These are phyloP conservation scores for Tylopilus intermedius DNA, from an alignment of 768 basidiomycete species.

Conservation along the genomic window DNA sequence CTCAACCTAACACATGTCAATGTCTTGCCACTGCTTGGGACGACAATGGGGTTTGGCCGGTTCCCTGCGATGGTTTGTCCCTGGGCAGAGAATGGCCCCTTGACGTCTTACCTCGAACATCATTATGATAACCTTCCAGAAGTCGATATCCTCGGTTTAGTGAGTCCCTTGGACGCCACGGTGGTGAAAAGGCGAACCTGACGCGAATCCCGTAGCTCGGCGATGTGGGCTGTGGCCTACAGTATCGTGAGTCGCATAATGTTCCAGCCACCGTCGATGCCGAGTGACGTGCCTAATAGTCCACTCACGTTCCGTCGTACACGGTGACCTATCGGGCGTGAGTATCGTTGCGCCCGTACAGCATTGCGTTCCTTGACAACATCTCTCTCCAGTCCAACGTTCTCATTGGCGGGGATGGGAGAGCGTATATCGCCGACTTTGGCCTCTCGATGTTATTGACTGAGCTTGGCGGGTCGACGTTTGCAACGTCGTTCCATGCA, in stretches of 20 bases:
- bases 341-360: background rate
- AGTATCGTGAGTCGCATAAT: slow-evolving; percentile 6
- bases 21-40: slow-evolving; percentile 21
- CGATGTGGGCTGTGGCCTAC: slow-evolving; percentile 10
- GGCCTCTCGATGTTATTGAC: slow-evolving; percentile 29
- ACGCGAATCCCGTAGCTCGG: slow-evolving; percentile 6
- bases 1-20: slow-evolving; percentile 19
- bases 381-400: slow-evolving; percentile 36
- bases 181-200: background rate
- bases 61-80: slow-evolving; percentile 28
- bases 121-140: slow-evolving; percentile 5
- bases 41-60: slow-evolving; percentile 21
- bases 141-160: background rate
- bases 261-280: too few relatives aligned
- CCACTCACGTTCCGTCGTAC: slow-evolving; percentile 16
- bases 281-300: slow-evolving; percentile 1
- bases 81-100: slow-evolving; percentile 21
- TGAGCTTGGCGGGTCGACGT: slow-evolving; percentile 6
- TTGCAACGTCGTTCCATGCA: slow-evolving; percentile 17
- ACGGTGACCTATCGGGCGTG: slow-evolving; percentile 20
- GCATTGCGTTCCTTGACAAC: background rate
- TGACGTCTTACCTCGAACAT: slow-evolving; percentile 19
- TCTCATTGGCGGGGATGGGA: slow-evolving; percentile 32
- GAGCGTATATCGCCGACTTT: slow-evolving; percentile 42
- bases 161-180: background rate